Evolutionary conservation across 2,329 filamentous ascomycete species (phyloP).

Genomic region (Ceratocystis cacaofunesta): DNA sequence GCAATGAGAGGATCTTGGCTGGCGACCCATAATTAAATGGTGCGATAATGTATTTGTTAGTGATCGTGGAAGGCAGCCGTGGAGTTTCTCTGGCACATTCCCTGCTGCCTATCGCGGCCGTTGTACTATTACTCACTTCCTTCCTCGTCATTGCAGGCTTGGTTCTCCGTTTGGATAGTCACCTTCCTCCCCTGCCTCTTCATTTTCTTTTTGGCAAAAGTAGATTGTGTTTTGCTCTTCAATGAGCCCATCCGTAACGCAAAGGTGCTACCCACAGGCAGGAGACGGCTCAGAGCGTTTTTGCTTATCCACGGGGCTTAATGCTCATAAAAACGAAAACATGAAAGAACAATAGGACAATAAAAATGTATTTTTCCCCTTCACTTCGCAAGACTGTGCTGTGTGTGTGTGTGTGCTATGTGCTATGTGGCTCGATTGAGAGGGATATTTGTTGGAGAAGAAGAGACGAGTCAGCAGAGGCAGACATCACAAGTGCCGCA

Average conservation of each 20-base stretch:
- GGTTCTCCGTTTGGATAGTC: neutral
- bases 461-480: neutral
- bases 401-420: neutral
- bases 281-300: slow-evolving; percentile 1
- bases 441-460: neutral
- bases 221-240: neutral
- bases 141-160: neutral
- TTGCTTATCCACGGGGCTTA: neutral
- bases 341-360: neutral
- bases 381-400: neutral
- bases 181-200: neutral
- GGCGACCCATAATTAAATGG: neutral
- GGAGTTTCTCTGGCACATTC: neutral
- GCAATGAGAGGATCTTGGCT: neutral
- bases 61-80: neutral
- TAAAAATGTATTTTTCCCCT: neutral
- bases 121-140: neutral
- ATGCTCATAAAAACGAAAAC: neutral
- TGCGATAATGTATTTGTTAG: neutral
- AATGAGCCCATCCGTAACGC: neutral
- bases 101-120: neutral
- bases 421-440: neutral
- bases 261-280: slow-evolving; percentile 1
- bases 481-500: neutral
- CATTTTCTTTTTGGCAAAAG: neutral